Base-by-base conservation (phyloP, 208 protist species). In the Leishmania gerbilli region DNA sequence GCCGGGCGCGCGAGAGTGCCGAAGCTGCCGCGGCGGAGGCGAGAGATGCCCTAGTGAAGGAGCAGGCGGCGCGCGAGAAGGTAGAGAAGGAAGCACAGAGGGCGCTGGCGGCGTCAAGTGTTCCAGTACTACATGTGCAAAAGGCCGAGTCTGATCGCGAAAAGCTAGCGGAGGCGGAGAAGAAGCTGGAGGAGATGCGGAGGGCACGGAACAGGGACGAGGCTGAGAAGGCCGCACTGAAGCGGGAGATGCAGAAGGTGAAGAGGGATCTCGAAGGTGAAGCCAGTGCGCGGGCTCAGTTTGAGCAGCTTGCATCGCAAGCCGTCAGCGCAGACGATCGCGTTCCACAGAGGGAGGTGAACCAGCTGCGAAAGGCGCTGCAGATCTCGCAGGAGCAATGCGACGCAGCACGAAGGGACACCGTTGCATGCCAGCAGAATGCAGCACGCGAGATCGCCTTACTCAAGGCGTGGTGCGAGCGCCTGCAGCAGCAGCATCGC, bases 391-490 rank as follows among this genome's bases (percentile, higher is more conserved):
- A 83, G 56, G n/a, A 71, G 62, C 78, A 89, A 55, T 75, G 71
- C 19, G 74, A 79, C 3, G 49, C 77, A 19, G 82, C 82, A 13
- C 82, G 77, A 47, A 51, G 51, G 24, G 72, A 86, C 47, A 64
- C 45, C 74, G 62, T 68, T 47, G 81, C 58, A 79, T 51, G 76
- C 77, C 69, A 82, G 77, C 55, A 83, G 80, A 85, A 64, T 45
- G 77, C 80, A 40, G 86, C 84, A 67, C 34, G 79, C 24, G 92
- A 94, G 74, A 85, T 93, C 24, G 80, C 81, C 24, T 87, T 83
- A 24, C 81, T 95, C 3, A 88, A 89, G 68, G 83, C 60, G 13
- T 93, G 84, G 80, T 88, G 84, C 74, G 80, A 79, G n/a, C 90
- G 89, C 21, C 79, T 95, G 24, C 81, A 89, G 53, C 81, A 64